These are phyloP conservation scores for Solioccasus polychromus DNA, from an alignment of 768 basidiomycete species.

Conservation along the genomic window DNA sequence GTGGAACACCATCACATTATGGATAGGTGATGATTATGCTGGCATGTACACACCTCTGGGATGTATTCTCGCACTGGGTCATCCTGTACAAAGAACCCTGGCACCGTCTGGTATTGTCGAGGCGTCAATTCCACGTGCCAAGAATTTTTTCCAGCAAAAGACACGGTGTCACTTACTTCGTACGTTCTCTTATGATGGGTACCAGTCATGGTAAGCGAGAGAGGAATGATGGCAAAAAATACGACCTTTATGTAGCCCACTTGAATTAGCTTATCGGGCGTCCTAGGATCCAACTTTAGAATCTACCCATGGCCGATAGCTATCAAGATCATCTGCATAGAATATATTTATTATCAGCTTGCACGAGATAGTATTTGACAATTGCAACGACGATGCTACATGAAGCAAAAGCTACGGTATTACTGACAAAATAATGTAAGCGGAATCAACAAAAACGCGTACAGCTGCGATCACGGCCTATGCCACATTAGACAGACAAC, in stretches of 20 bases:
- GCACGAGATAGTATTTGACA: slow-evolving; percentile 15
- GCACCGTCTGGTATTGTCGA: no score
- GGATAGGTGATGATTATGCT: neutral
- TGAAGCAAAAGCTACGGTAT: slow-evolving; percentile 29
- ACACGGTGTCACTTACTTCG: neutral
- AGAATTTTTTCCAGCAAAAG: no score
- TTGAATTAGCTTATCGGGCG: no score
- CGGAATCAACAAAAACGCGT: slow-evolving; percentile 6
- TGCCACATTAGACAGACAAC: slow-evolving; percentile 10
- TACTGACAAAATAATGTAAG: slow-evolving; percentile 33
- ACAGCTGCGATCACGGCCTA: slow-evolving; percentile 10
- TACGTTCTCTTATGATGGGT: no score
- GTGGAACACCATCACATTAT: neutral
- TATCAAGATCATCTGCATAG: neutral
- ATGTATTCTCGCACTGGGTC: neutral
- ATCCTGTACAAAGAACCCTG: slow-evolving; percentile 12
- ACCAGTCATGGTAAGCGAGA: no score
- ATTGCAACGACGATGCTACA: slow-evolving; percentile 28
- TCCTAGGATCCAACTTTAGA: no score
- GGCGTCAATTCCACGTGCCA: no score
- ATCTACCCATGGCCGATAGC: no score
- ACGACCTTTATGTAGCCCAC: no score
- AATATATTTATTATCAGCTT: slow-evolving; percentile 12
- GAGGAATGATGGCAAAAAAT: no score
- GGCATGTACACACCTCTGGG: neutral